A percentile compares a stretch with the other conserved stretches of the same genome.
Evolutionary conservation across 2,329 filamentous ascomycete genomes (phyloP).

Genomic region (Calonectria leucothoes): DNA sequence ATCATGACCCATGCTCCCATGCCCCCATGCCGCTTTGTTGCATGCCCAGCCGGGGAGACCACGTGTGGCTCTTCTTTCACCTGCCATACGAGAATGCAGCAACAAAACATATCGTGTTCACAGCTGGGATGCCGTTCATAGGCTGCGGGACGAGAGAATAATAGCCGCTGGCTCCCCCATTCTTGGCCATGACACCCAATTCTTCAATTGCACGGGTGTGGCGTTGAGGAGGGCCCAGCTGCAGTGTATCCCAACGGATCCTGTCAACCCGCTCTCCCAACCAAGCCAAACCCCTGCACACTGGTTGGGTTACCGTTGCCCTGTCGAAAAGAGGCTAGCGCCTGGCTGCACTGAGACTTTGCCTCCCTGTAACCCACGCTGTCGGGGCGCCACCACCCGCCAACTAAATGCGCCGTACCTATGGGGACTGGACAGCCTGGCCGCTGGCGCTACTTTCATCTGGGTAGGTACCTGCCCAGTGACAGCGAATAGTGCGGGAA

Average conservation of each 20-base stretch:
- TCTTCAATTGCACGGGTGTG: background rate
- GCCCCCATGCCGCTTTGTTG: background rate
- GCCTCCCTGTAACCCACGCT: conserved; percentile 34
- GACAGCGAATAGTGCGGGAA: background rate
- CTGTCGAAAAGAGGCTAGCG: background rate
- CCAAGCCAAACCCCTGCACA: conserved; percentile 1
- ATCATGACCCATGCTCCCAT: background rate
- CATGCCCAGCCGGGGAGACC: background rate
- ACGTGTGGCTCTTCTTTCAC: background rate
- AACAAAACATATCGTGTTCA: background rate
- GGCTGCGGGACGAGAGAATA: background rate
- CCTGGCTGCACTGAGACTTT: background rate
- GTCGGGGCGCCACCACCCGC: conserved; percentile 30
- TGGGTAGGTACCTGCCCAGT: background rate
- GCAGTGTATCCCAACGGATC: conserved; percentile 5
- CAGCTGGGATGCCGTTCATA: background rate
- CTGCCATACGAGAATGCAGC: background rate
- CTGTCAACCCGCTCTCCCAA: background rate
- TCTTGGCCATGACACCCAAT: background rate
- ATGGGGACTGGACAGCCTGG: background rate
- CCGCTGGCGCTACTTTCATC: background rate
- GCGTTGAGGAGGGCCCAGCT: background rate
- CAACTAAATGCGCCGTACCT: conserved; percentile 17
- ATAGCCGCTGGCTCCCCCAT: background rate
- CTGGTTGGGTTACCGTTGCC: background rate